Evolutionary conservation across 1,284 basidiomycete genomes (phyloP).

Genomic region (Ustilago esculenta): DNA sequence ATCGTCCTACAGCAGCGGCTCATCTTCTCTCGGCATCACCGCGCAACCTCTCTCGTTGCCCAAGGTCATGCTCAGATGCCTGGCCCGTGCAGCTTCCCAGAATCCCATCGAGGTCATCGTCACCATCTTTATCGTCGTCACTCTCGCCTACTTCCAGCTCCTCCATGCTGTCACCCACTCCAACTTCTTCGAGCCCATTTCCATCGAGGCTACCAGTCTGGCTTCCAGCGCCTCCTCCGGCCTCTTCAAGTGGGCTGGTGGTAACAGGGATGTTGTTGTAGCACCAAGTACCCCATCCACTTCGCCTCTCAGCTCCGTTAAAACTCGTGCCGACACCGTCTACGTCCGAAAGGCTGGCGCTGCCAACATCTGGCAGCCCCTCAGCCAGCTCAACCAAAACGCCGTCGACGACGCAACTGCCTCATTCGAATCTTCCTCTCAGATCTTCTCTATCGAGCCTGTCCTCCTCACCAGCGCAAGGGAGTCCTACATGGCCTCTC

Average conservation of each 20-base stretch:
- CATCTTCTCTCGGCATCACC: conserved; percentile 36
- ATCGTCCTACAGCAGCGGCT: conserved; percentile 38
- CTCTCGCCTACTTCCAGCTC: conserved; percentile 90
- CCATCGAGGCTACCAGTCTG: conserved; percentile 45
- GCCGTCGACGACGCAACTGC: conserved; percentile 17
- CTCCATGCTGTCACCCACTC: conserved; percentile 80
- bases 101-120: conserved; percentile 83
- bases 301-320: conserved; percentile 5
- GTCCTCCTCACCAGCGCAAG: conserved; percentile 51
- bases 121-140: conserved; percentile 83
- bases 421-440: conserved; percentile 15
- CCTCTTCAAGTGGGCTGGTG: conserved; percentile 44
- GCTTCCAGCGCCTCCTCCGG: conserved; percentile 48
- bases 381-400: conserved; percentile 19
- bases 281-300: neutral
- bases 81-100: conserved; percentile 48
- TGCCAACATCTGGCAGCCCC: conserved; percentile 37
- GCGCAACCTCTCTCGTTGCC: conserved; percentile 47
- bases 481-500: conserved; percentile 24
- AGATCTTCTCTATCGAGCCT: conserved; percentile 49
- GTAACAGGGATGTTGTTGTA: conserved; percentile 6
- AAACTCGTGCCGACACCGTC: no score
- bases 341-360: conserved; percentile 43
- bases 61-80: conserved; percentile 40
- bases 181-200: conserved; percentile 68